Evolutionary conservation across 2,329 filamentous ascomycete genomes (phyloP), one percentile per base, ranked within the genome.

Genomic region (Chrysoporthe puriensis): DNA sequence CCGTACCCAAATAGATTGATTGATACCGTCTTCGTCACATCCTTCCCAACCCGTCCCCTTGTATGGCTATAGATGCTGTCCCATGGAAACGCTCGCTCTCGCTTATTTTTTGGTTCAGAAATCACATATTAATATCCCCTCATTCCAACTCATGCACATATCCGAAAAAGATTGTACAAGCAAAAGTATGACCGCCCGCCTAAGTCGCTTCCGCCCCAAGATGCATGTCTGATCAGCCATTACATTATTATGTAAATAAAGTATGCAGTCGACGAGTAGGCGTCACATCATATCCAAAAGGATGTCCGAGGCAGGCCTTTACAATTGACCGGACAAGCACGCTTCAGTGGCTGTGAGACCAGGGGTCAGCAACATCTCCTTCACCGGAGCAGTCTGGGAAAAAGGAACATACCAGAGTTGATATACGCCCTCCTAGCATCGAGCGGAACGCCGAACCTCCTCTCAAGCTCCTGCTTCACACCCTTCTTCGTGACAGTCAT

Each of bases 401-500:
- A 52, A 60, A 43, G 44, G 18, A 32, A 87, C 91, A 81, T 89
- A 95, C 92, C 92, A 82, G 90, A 94, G 79, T 94, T 94, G 77
- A 99, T 98, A 80, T 97, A 99, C 67, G 92, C 89, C 79, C 94
- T 91, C 86, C 93, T 96, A 64, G 89, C 84, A 77, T 98, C 94
- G 68, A 99, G 86, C 68, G 90, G 88, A 71, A 97, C 90, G 70
- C 92, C 92, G 76, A 99, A 99, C 70, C 94, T 88, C 75, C 89
- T 88, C 85, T 99, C 96, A 67, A 99, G 82, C 82, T 99, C 96
- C 73, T 88, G 82, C 86, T 98, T 98, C 80, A 99, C 92, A 74
- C 92, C 93, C 88, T 99, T 99, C 89, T 99, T 99, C 72, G 96
- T 99, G 56, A 99, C 93, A 4, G 88, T 94, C 96, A 99, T 99